These are phyloP conservation scores for Volvariella volvacea DNA, from an alignment of 1,284 basidiomycete species.

Conservation along the genomic window DNA sequence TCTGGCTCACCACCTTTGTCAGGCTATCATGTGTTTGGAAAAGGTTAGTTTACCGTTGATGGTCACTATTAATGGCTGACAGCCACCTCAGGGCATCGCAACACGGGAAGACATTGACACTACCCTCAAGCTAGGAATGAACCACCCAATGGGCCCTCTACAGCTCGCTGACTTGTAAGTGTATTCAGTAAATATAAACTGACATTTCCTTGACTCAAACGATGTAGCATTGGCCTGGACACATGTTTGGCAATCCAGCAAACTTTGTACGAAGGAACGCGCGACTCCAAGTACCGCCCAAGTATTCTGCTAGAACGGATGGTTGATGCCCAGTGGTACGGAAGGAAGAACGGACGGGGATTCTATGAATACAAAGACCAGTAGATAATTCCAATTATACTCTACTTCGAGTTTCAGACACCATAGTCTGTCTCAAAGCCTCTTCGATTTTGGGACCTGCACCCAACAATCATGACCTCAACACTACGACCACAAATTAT, in stretches of 20 bases:
- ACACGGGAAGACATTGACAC: constrained; percentile 94
- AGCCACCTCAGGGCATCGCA: constrained; percentile 61
- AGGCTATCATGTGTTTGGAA: constrained; percentile 92
- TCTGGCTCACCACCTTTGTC: too few relatives aligned
- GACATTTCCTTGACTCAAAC: constrained; percentile 6
- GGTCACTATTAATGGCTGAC: not conserved
- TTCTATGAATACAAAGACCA: constrained; percentile 69
- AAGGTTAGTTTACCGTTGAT: constrained; percentile 38
- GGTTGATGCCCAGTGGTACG: constrained; percentile 95
- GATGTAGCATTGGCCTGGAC: constrained; percentile 79
- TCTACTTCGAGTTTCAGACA: too few relatives aligned
- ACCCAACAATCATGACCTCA: too few relatives aligned
- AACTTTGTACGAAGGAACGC: constrained; percentile 82
- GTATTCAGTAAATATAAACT: constrained; percentile 7
- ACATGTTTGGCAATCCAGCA: constrained; percentile 89
- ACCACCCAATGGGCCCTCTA: constrained; percentile 92
- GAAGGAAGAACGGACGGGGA: constrained; percentile 86
- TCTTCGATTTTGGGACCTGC: too few relatives aligned
- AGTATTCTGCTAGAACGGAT: constrained; percentile 86
- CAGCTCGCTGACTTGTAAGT: constrained; percentile 82
- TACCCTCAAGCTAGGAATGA: constrained; percentile 90
- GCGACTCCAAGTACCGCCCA: constrained; percentile 97
- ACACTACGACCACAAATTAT: too few relatives aligned
- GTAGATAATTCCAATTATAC: constrained; percentile 10
- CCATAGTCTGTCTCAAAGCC: too few relatives aligned